Conservation (phyloP, 371 early-diverging fungal species). For the Apophysomyces elegans region DNA sequence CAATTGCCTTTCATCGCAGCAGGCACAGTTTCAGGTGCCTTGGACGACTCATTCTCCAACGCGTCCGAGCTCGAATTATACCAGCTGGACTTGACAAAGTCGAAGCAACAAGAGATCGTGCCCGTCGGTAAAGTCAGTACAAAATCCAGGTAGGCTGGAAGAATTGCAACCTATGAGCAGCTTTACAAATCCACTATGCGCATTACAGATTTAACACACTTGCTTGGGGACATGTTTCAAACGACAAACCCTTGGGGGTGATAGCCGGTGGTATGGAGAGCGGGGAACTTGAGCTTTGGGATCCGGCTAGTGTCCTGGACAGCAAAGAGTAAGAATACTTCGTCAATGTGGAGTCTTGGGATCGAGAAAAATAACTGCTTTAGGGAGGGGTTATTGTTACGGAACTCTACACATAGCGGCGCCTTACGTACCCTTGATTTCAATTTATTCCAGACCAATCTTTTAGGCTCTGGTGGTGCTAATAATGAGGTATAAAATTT, state of each 20-base stretch:
- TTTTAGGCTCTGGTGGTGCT: conserved; percentile 89
- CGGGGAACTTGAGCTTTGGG: conserved; percentile 90
- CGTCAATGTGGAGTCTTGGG: not conserved
- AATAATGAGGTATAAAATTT: conserved; percentile 78
- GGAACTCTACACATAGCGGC: conserved; percentile 81
- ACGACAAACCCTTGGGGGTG: conserved; percentile 73
- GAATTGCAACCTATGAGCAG: not conserved
- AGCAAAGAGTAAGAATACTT: conserved; percentile 50
- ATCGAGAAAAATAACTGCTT: not conserved
- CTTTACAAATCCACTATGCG: not conserved
- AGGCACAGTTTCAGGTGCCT: conserved; percentile 95
- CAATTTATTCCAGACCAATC: conserved; percentile 83
- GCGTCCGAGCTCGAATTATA: conserved; percentile 91
- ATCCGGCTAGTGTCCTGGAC: conserved; percentile 76
- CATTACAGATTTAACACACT: conserved; percentile 72
- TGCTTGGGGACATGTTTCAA: conserved; percentile 79
- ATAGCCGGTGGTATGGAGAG: conserved; percentile 96
- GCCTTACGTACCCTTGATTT: conserved; percentile 93
- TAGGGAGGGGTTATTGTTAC: conserved; percentile 59
- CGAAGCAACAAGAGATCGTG: conserved; percentile 33
- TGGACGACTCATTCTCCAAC: conserved; percentile 95
- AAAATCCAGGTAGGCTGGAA: conserved; percentile 61
- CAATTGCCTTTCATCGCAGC: conserved; percentile 78
- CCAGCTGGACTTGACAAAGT: conserved; percentile 67
- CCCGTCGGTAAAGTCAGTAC: conserved; percentile 67